A percentile compares a stretch with the other conserved stretches of the same genome.
phyloP scores from a whole-genome alignment of 208 protist species.

The Angomonas desouzai region DNA sequence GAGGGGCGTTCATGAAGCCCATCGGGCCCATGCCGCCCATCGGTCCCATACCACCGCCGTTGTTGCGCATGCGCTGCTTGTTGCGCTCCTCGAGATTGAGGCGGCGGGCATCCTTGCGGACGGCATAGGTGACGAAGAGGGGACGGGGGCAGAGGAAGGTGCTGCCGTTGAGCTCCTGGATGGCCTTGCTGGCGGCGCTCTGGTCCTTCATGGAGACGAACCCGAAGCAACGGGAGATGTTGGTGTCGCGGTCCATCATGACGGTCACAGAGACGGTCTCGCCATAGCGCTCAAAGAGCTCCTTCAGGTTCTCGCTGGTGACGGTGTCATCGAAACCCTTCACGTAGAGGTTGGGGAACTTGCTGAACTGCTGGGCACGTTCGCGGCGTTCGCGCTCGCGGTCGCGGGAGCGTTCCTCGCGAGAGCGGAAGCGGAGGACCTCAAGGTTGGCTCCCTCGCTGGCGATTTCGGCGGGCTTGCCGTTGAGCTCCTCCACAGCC shows the following conservation, averaged over 20 bases:
- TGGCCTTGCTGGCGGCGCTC: slow-evolving; percentile 94
- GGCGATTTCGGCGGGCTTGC: slow-evolving; percentile 67
- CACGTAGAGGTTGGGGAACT: slow-evolving; percentile 98
- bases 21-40: slow-evolving; percentile 50
- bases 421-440: slow-evolving; percentile 96
- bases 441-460: slow-evolving; percentile 90
- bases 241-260: slow-evolving; percentile 94
- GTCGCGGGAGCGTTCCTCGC: slow-evolving; percentile 91
- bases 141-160: slow-evolving; percentile 94
- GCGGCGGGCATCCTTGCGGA: slow-evolving; percentile 95
- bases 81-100: slow-evolving; percentile 92
- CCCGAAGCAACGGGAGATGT: slow-evolving; percentile 94
- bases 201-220: slow-evolving; percentile 97
- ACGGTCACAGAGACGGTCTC: slow-evolving; percentile 96
- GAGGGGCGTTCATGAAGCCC: slow-evolving; percentile 35
- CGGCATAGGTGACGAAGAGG: slow-evolving; percentile 97
- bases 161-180: slow-evolving; percentile 96
- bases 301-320: slow-evolving; percentile 93
- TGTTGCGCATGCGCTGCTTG: slow-evolving; percentile 77
- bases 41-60: slow-evolving; percentile 50
- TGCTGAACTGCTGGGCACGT: slow-evolving; percentile 86
- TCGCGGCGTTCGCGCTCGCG: slow-evolving; percentile 88
- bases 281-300: slow-evolving; percentile 95
- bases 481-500: slow-evolving; percentile 88
- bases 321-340: slow-evolving; percentile 98